phyloP scores from a whole-genome alignment of 2,329 filamentous ascomycete species.

The Fusarium circinatum region DNA sequence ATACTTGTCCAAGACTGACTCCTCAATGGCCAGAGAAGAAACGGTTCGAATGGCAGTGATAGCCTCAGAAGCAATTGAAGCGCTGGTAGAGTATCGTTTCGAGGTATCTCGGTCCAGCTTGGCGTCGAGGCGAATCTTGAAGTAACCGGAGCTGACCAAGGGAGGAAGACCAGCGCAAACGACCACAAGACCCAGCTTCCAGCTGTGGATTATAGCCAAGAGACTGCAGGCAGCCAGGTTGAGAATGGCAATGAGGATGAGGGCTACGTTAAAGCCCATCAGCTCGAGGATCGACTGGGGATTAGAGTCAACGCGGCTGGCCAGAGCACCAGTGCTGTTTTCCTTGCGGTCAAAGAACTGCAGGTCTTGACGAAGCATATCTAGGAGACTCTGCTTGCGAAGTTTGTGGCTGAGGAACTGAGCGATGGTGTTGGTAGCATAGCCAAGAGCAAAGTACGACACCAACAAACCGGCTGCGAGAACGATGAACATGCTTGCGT shows the following conservation, averaged over 20 bases:
- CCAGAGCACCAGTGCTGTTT: constrained; percentile 52
- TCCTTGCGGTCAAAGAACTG: constrained; percentile 56
- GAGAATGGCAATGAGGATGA: constrained; percentile 52
- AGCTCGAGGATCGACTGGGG: constrained; percentile 54
- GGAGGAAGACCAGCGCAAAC: constrained; percentile 55
- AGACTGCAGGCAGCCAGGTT: constrained; percentile 53
- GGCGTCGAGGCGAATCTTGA: constrained; percentile 54
- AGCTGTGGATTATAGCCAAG: constrained; percentile 56
- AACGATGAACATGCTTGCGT: constrained; percentile 65
- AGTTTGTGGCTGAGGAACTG: constrained; percentile 45
- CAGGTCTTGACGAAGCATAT: constrained; percentile 54
- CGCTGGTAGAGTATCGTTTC: constrained; percentile 50
- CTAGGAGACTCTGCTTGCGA: constrained; percentile 40
- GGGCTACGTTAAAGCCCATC: constrained; percentile 55
- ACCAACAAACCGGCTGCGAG: constrained; percentile 57
- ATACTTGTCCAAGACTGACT: constrained; percentile 47
- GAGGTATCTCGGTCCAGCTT: constrained; percentile 51
- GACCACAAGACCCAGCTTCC: constrained; percentile 61
- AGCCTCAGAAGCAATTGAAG: constrained; percentile 57
- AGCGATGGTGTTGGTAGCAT: constrained; percentile 46
- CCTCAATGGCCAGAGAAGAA: constrained; percentile 55
- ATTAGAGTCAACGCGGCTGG: constrained; percentile 50
- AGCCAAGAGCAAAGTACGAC: constrained; percentile 55
- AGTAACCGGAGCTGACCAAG: constrained; percentile 50
- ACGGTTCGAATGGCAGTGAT: constrained; percentile 54